Base-by-base conservation (phyloP, 192 early-diverging fungal species). In the Backusella westeae region DNA sequence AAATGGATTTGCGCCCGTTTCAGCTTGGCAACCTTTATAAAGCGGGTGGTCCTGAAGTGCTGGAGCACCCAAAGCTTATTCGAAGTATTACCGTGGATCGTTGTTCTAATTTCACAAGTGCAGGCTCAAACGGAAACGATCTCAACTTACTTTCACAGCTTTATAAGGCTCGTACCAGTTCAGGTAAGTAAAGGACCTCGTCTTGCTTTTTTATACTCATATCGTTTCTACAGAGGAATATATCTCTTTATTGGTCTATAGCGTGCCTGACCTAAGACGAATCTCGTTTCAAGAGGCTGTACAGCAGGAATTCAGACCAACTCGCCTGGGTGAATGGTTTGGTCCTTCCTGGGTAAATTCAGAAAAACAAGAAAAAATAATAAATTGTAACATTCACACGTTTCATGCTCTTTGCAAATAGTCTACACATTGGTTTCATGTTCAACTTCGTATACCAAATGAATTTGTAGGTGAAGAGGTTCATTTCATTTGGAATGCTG, bases 401-500 rank as follows among this genome's bases (percentile, higher is more conserved):
- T 71, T 71, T 71, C 26, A 72, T 32, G 69, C 21, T 21, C 32
- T 32, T 32, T 32, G 0, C 32, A 32, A 32, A 9, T 84, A 91
- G 89, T 89, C 88, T 15, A 92, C 92, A 14, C 92, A 94, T 65
- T 94, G 93, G 91, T 91, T 93, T 77, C 89, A 89, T 76, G 83
- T 92, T 10, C 80, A 80, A 34, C 81, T 97, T n/a, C 79, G 75
- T 53, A 87, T 99, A 34, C 98, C 96, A 3, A 73, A 81, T 0
- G 70, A 81, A 15, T 94, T 86, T 80, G 88, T 78, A 12, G 76
- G 76, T 0, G 87, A 95, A 76, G 90, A 90, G 69, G 94, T 99
- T n/a, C 85, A 91, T 41, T 86, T 99, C 21, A 67, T 93, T 21
- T 99, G 96, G 85, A 93, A 99, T 80, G 88, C 96, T 10, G 83